phyloP scores from a whole-genome alignment of 2,329 filamentous ascomycete species.

The Chaetomiaceae sp. region DNA sequence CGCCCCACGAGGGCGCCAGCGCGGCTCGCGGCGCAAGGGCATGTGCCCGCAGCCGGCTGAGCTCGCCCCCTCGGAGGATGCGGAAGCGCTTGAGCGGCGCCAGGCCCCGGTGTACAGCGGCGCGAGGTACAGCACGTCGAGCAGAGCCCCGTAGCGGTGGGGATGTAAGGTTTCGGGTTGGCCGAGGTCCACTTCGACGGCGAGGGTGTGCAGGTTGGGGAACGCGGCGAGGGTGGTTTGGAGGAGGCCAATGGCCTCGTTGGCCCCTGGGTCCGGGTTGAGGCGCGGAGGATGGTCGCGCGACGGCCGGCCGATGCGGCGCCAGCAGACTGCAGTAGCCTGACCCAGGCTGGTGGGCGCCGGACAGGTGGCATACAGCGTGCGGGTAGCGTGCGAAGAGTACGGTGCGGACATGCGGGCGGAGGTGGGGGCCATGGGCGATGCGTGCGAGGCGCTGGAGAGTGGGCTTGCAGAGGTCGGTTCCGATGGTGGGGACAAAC shows the following conservation, averaged over 20 bases:
- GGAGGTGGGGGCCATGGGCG: neutral
- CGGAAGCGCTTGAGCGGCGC: neutral
- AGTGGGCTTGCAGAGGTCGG: neutral
- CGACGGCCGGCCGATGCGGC: neutral
- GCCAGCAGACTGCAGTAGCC: neutral
- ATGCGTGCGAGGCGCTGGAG: neutral
- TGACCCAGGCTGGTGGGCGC: neutral
- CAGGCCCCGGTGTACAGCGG: neutral
- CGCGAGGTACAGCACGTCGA: neutral
- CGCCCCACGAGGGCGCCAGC: neutral
- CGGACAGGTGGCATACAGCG: neutral
- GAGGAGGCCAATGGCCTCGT: neutral
- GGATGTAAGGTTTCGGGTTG: neutral
- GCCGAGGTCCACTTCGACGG: neutral
- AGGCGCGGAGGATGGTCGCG: neutral
- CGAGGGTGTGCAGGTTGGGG: neutral
- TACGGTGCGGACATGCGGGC: neutral
- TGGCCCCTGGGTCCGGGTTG: neutral
- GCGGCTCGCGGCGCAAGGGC: neutral
- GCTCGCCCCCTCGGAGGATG: neutral
- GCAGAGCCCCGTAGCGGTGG: neutral
- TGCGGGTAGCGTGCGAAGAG: neutral
- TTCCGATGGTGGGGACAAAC: neutral
- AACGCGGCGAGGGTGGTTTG: neutral
- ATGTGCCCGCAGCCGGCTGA: neutral